Percentiles rank a stretch among this genome's conserved stretches.
These are phyloP conservation scores for Inga leiocalycina DNA, from an alignment of 306 rosid species.

Conservation along the genomic window DNA sequence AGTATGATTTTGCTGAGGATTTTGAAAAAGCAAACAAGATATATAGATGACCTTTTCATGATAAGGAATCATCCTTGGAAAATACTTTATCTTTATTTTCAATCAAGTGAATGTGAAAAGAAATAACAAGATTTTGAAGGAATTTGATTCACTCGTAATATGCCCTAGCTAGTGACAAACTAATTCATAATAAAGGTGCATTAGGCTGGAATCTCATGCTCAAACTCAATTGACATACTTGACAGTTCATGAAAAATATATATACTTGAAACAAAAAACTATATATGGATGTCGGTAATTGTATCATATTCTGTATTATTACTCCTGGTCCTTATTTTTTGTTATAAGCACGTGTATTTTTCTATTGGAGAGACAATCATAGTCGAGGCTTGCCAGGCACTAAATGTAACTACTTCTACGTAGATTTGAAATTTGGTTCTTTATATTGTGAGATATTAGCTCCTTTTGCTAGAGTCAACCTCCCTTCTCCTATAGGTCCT, in stretches of 20 bases:
- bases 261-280: neutral
- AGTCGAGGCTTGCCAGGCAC: too few relatives aligned
- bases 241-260: neutral
- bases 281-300: neutral
- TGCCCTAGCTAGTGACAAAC: neutral
- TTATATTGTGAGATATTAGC: too few relatives aligned
- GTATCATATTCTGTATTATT: neutral
- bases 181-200: neutral
- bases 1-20: neutral
- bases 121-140: neutral
- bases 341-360: too few relatives aligned
- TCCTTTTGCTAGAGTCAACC: too few relatives aligned
- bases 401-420: too few relatives aligned
- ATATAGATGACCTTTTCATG: neutral
- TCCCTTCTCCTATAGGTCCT: too few relatives aligned
- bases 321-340: neutral
- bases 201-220: neutral
- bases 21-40: neutral
- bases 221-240: neutral
- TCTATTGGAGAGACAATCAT: too few relatives aligned
- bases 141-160: constrained; percentile 1
- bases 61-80: neutral
- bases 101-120: neutral
- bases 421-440: too few relatives aligned
- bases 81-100: neutral